Evolutionary conservation across 140 eudicot genomes (phyloP).

Genomic region (Oenanthe javanica): DNA sequence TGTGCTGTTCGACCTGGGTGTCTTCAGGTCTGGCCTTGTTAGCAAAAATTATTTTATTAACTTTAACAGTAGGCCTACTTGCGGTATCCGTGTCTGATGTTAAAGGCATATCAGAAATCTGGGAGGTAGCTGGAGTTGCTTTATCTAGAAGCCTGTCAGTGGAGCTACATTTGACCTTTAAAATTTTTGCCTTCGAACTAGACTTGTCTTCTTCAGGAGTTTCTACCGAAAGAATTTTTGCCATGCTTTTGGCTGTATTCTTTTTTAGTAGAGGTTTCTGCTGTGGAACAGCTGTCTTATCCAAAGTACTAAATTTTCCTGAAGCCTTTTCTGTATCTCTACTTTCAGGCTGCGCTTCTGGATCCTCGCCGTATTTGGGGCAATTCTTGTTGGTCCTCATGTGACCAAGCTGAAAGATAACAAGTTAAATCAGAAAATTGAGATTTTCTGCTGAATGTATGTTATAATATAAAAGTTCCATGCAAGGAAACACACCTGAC

Average conservation of each 20-base stretch:
- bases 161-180: constrained; percentile 77
- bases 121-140: constrained; percentile 60
- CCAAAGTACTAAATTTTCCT: constrained; percentile 32
- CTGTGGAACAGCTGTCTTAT: constrained; percentile 37
- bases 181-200: constrained; percentile 55
- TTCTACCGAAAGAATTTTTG: constrained; percentile 54
- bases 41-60: constrained; percentile 63
- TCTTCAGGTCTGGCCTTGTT: constrained; percentile 58
- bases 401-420: constrained; percentile 66
- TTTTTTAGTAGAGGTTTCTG: constrained; percentile 44
- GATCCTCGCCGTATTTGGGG: constrained; percentile 77
- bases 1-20: constrained; percentile 45
- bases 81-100: constrained; percentile 65
- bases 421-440: not conserved
- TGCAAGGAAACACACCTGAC: constrained; percentile 59
- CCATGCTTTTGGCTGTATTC: constrained; percentile 36
- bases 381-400: constrained; percentile 96
- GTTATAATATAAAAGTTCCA: not conserved
- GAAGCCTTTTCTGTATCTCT: constrained; percentile 47
- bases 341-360: constrained; percentile 45
- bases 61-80: constrained; percentile 49
- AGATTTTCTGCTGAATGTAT: not conserved
- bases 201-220: constrained; percentile 62
- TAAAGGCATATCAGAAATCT: constrained; percentile 50
- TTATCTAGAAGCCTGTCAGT: constrained; percentile 49